Evolutionary conservation across 2,329 filamentous ascomycete species (phyloP).

Genomic region (Hymenoscyphus fructigenus): DNA sequence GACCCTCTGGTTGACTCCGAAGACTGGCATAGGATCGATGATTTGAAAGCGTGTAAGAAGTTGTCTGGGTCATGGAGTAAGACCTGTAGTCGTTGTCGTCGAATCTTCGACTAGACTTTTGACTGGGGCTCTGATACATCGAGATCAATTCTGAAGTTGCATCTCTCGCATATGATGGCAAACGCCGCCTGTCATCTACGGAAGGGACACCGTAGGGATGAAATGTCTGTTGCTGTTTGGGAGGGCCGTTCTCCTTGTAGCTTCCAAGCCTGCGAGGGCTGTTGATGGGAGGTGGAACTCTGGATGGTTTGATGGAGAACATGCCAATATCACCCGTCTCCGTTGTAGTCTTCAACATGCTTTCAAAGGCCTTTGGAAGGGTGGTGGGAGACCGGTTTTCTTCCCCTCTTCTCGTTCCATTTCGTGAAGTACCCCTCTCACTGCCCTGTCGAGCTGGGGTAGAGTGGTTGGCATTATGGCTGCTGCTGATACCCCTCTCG

Average conservation of each 20-base stretch:
- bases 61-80: slow-evolving; percentile 54
- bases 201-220: slow-evolving; percentile 30
- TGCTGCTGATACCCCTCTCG: slow-evolving; percentile 18
- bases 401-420: slow-evolving; percentile 41
- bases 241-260: slow-evolving; percentile 22
- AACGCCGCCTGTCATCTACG: slow-evolving; percentile 44
- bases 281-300: slow-evolving; percentile 29
- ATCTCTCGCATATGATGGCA: slow-evolving; percentile 48
- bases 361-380: slow-evolving; percentile 55
- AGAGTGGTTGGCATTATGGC: slow-evolving; percentile 12
- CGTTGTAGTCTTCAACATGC: slow-evolving; percentile 65
- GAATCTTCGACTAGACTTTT: slow-evolving; percentile 45
- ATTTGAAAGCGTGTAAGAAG: slow-evolving; percentile 44
- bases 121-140: slow-evolving; percentile 53
- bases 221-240: slow-evolving; percentile 24
- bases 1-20: slow-evolving; percentile 46
- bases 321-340: slow-evolving; percentile 65
- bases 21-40: slow-evolving; percentile 49
- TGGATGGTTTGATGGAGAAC: slow-evolving; percentile 53
- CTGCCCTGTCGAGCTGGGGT: slow-evolving; percentile 22
- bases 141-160: slow-evolving; percentile 56
- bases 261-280: slow-evolving; percentile 25
- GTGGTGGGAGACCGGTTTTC: slow-evolving; percentile 43
- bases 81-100: slow-evolving; percentile 50
- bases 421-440: slow-evolving; percentile 16